phyloP scores from a whole-genome alignment of 2,329 filamentous ascomycete species.

The Ophiostoma sp. region DNA sequence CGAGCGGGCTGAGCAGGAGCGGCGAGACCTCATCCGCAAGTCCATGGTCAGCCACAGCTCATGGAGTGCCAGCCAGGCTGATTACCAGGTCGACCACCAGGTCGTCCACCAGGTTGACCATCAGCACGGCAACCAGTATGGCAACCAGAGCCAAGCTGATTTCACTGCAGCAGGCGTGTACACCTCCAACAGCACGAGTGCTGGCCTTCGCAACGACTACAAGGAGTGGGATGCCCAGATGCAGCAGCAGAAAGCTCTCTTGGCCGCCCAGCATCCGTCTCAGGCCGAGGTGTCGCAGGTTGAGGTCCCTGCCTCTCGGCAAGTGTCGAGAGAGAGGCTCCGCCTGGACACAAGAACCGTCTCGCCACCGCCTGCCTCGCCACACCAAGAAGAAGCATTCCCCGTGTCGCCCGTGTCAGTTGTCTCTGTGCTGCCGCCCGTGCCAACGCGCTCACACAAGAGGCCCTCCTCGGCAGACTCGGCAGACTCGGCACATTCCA shows the following conservation, averaged over 20 bases:
- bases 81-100: neutral
- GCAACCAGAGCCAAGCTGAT: slow-evolving; percentile 21
- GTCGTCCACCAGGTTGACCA: neutral
- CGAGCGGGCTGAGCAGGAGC: slow-evolving; percentile 37
- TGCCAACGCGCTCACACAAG: slow-evolving; percentile 22
- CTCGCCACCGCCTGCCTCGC: neutral
- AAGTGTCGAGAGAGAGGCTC: neutral
- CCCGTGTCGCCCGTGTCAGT: slow-evolving; percentile 2
- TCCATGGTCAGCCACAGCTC: slow-evolving; percentile 35
- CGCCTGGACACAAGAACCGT: neutral
- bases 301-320: neutral
- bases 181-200: neutral
- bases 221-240: slow-evolving; percentile 38
- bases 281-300: neutral
- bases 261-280: slow-evolving; percentile 29
- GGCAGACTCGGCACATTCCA: neutral
- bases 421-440: slow-evolving; percentile 3
- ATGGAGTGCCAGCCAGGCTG: slow-evolving; percentile 20
- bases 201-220: slow-evolving; percentile 35
- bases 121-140: neutral
- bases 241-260: slow-evolving; percentile 28
- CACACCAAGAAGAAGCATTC: neutral
- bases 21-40: slow-evolving; percentile 42
- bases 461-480: slow-evolving; percentile 2
- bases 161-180: neutral